These are phyloP conservation scores for Dryas drummondii DNA, from an alignment of 306 rosid genomes.

Conservation along the genomic window DNA sequence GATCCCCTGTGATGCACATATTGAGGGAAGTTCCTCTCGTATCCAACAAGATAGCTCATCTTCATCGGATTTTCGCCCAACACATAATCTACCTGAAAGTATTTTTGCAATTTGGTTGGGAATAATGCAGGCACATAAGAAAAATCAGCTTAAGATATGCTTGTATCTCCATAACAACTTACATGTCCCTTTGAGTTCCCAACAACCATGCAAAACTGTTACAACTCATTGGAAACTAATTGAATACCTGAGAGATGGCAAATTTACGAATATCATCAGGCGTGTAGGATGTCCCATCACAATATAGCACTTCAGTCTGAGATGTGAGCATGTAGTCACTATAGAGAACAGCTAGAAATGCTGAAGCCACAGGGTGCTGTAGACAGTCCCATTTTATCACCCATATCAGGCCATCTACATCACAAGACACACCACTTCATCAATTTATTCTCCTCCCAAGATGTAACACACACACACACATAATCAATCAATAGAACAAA, in stretches of 20 bases:
- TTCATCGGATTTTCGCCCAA: constrained; percentile 53
- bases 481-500: background rate
- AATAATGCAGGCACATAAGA: background rate
- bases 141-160: background rate
- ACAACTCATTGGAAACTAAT: constrained; percentile 4
- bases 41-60: constrained; percentile 70
- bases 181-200: too few relatives aligned
- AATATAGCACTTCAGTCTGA: constrained; percentile 46
- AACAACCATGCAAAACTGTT: too few relatives aligned
- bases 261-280: constrained; percentile 59
- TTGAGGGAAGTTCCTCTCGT: constrained; percentile 50
- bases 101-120: background rate
- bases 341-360: constrained; percentile 62
- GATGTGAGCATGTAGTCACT: constrained; percentile 71
- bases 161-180: too few relatives aligned
- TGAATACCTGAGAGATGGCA: constrained; percentile 59
- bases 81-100: constrained; percentile 57
- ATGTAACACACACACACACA: background rate
- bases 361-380: constrained; percentile 61
- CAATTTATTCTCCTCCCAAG: background rate
- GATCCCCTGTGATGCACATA: constrained; percentile 68
- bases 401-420: constrained; percentile 69
- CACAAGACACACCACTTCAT: background rate
- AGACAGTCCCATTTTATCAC: constrained; percentile 48
- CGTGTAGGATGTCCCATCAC: constrained; percentile 44